These are phyloP conservation scores for Calycina marina DNA, from an alignment of 2,329 filamentous ascomycete genomes.

Conservation along the genomic window DNA sequence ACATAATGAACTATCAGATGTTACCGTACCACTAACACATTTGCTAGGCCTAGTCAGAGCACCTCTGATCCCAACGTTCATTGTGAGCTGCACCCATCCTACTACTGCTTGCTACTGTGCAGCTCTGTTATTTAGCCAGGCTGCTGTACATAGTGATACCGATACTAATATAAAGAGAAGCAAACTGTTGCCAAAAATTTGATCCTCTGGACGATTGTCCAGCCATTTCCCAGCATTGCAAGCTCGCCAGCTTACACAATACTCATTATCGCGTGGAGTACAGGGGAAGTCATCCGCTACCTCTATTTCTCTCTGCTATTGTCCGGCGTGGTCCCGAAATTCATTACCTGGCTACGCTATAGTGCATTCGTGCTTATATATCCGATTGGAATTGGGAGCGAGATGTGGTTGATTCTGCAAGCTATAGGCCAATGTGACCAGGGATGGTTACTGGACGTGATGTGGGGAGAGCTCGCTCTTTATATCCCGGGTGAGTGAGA, in stretches of 20 bases:
- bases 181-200: conserved; percentile 3
- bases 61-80: conserved; percentile 2
- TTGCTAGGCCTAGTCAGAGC: conserved; percentile 1
- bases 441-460: not conserved
- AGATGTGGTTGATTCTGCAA: not conserved
- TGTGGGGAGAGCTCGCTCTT: not conserved
- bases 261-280: not conserved
- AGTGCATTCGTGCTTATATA: not conserved
- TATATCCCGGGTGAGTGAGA: not conserved
- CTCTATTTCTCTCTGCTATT: not conserved
- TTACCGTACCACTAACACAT: too few relatives aligned
- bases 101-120: too few relatives aligned
- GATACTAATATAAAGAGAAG: too few relatives aligned
- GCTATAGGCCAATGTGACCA: not conserved
- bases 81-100: too few relatives aligned
- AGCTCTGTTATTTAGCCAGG: too few relatives aligned
- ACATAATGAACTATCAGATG: too few relatives aligned
- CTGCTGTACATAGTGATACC: too few relatives aligned
- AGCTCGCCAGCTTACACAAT: not conserved
- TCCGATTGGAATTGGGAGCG: not conserved
- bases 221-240: not conserved
- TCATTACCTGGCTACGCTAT: not conserved
- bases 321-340: not conserved
- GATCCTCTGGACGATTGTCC: conserved; percentile 2
- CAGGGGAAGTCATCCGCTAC: not conserved